Evolutionary conservation across 495 filamentous ascomycete species (phyloP), one percentile per base, ranked within the genome.

Genomic region (Physcia stellaris): DNA sequence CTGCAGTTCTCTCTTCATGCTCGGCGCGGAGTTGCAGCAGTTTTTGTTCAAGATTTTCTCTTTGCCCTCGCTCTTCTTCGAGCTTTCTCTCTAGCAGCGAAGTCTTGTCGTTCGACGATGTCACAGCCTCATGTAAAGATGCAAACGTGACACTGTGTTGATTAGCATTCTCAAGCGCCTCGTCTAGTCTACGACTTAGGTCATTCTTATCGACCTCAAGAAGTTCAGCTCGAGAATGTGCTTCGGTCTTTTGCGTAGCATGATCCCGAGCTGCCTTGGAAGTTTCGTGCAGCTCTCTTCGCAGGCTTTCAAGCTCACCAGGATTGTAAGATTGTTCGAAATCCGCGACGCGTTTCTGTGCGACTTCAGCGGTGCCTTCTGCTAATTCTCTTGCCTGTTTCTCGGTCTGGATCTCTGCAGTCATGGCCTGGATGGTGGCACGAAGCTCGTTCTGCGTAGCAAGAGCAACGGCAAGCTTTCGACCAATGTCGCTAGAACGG

Each of bases 141-240:
- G 68, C 68, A 35, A 96, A 72, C 17, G 83, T 80, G 11, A 68
- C 64, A n/a, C 67, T 67, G 43, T 85, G 77, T 34, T 83, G 81
- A 47, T 76, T 79, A 6, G 82, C 65, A 36, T 71, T 76, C 16
- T 67, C 63, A 2, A 77, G 49, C 10, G 70, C 75, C 23, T 85
- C 82, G 18, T 77, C 70, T 37, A 84, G 70, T 52, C 74, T 79
- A n/a, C 59, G 61, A 31, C 71, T 64, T 2, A 94, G 58, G 41
- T 94, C 86, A 6, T 82, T 76, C 51, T 90, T 93, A 45, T 96
- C 90, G 22, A 92, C 63, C 32, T 67, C 66, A 10, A 95, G 56
- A 50, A 93, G 67, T 41, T 80, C 70, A n/a, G 75, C 63, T 27
- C 77, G 63, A 2, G 82, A 71, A 21, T 79, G 70, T 0, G 86